A percentile compares a stretch with the other conserved stretches of the same genome.
phyloP scores from a whole-genome alignment of 2,329 filamentous ascomycete species.

The Neonectria ditissima region DNA sequence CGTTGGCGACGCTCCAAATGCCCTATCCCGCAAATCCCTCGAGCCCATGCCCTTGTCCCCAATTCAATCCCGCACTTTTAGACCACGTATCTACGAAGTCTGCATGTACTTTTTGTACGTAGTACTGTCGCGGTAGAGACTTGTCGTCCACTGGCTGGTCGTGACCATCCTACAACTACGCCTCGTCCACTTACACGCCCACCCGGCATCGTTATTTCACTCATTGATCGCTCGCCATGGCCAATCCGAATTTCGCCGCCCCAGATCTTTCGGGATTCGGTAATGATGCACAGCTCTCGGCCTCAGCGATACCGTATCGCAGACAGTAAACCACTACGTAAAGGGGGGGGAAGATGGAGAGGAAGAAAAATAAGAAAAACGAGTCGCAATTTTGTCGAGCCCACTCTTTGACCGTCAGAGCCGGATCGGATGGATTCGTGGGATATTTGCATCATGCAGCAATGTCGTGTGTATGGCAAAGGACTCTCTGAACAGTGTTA shows the following conservation, averaged over 20 bases:
- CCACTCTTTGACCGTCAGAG: constrained; percentile 39
- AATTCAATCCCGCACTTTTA: constrained; percentile 15
- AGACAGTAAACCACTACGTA: too few species aligned
- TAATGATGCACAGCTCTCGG: constrained; percentile 19
- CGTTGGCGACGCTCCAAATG: constrained; percentile 12
- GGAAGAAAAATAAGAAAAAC: constrained; percentile 21
- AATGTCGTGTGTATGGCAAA: constrained; percentile 30
- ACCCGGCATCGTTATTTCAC: constrained; percentile 3
- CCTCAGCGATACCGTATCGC: constrained; percentile 11
- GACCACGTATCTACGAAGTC: not conserved
- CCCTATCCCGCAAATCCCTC: constrained; percentile 11
- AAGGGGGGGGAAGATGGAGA: constrained; percentile 22
- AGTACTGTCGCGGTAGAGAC: constrained; percentile 6
- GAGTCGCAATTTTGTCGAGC: constrained; percentile 29
- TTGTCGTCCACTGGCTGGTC: not conserved
- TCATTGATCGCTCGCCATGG: not conserved
- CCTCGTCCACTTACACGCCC: constrained; percentile 8
- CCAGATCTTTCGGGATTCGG: constrained; percentile 11
- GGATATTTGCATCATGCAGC: constrained; percentile 40
- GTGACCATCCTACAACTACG: constrained; percentile 1
- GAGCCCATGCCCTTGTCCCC: constrained; percentile 29
- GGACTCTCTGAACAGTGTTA: constrained; percentile 7
- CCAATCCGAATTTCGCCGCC: constrained; percentile 17
- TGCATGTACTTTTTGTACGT: not conserved
- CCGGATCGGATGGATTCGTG: constrained; percentile 30